These are phyloP conservation scores for Neurospora sp. DNA, from an alignment of 2,329 filamentous ascomycete species.

Conservation along the genomic window DNA sequence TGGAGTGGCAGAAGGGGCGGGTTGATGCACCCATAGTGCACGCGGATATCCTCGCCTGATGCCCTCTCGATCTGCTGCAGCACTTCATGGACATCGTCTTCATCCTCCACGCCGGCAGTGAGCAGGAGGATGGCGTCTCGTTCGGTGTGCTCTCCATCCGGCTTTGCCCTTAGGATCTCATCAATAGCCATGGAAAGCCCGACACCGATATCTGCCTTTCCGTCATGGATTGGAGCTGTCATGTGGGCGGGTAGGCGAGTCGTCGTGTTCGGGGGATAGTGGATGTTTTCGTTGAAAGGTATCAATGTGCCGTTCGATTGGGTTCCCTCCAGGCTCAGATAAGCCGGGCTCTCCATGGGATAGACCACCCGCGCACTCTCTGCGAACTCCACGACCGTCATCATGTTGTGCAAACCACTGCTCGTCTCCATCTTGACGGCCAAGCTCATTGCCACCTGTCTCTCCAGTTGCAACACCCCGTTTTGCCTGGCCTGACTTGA, in stretches of 20 bases:
- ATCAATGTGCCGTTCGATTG: background rate
- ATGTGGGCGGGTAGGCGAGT: background rate
- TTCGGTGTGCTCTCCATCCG: conserved; percentile 11
- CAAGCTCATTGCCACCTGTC: background rate
- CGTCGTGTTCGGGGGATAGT: background rate
- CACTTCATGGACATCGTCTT: background rate
- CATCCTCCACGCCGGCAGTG: conserved; percentile 3
- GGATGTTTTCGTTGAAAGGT: background rate
- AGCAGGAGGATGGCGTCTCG: conserved; percentile 11
- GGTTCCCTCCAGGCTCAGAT: background rate
- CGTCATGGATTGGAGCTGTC: background rate
- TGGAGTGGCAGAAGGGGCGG: background rate
- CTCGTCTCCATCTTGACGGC: conserved; percentile 7
- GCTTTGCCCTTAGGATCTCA: conserved; percentile 9
- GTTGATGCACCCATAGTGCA: conserved; percentile 14
- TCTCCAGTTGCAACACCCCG: conserved; percentile 2
- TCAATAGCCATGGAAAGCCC: conserved; percentile 11
- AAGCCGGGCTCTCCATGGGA: conserved; percentile 5
- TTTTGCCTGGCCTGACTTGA: conserved; percentile 1
- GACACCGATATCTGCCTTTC: conserved; percentile 5
- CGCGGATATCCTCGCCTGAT: conserved; percentile 11
- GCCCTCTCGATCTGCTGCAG: conserved; percentile 10
- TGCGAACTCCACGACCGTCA: conserved; percentile 8
- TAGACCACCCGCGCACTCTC: conserved; percentile 4
- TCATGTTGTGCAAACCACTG: conserved; percentile 4